A percentile compares a stretch with the other conserved stretches of the same genome.
Conservation (phyloP, 179 eudicot species). For the Actinidia arguta region DNA sequence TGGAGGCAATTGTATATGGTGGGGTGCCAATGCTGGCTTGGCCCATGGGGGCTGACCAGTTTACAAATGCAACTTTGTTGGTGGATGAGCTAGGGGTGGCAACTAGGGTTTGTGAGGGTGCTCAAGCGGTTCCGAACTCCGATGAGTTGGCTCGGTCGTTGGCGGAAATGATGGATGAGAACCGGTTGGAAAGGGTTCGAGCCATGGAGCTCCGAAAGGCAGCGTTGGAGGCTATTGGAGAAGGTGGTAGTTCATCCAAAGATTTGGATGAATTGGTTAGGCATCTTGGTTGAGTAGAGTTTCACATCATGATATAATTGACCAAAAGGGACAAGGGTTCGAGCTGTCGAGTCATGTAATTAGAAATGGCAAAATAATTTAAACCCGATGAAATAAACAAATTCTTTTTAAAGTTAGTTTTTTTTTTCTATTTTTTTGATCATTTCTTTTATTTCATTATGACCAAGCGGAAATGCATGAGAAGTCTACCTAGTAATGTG, state of each 20-base stretch:
- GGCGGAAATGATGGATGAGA: too few species aligned
- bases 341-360: too few species aligned
- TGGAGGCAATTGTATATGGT: constrained; percentile 51
- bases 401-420: too few species aligned
- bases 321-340: too few species aligned
- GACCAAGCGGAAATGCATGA: too few species aligned
- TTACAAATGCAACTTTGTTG: constrained; percentile 45
- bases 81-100: constrained; percentile 57
- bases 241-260: constrained; percentile 55
- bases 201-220: constrained; percentile 39
- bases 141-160: constrained; percentile 40
- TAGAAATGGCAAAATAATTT: too few species aligned
- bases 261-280: constrained; percentile 48
- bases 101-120: constrained; percentile 57
- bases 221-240: constrained; percentile 47
- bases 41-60: constrained; percentile 78
- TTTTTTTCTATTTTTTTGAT: too few species aligned
- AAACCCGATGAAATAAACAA: too few species aligned
- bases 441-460: too few species aligned
- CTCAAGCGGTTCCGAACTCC: constrained; percentile 36
- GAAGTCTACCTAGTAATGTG: too few species aligned
- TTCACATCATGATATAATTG: too few species aligned
- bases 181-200: constrained; percentile 22
- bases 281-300: too few species aligned
- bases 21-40: constrained; percentile 64